Evolutionary conservation across 2,329 filamentous ascomycete genomes (phyloP).

Genomic region (Botryosphaeria dothidea): DNA sequence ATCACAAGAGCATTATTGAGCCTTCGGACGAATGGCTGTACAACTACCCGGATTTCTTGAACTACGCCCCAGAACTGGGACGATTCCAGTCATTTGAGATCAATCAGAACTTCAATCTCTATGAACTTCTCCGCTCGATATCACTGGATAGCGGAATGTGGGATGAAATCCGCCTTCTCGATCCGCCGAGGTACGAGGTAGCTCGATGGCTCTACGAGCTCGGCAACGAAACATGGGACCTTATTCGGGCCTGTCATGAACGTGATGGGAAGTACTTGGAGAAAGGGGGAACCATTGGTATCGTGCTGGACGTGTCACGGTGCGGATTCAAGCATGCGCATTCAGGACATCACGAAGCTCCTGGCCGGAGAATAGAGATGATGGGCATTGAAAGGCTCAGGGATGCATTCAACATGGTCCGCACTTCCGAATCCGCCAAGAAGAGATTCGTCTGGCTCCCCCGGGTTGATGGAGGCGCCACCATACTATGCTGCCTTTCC

Average conservation of each 20-base stretch:
- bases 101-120: neutral
- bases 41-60: slow-evolving; percentile 17
- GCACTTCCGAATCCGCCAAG: slow-evolving; percentile 9
- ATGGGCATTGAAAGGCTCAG: neutral
- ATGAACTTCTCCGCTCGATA: neutral
- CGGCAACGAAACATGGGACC: neutral
- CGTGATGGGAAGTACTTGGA: neutral
- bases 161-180: neutral
- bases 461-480: neutral
- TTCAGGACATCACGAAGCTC: neutral
- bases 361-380: neutral
- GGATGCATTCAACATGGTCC: neutral
- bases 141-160: neutral
- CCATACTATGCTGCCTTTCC: slow-evolving; percentile 22
- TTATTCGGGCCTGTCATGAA: neutral
- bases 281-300: neutral
- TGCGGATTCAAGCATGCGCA: neutral
- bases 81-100: neutral
- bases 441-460: slow-evolving; percentile 14
- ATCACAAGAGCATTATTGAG: slow-evolving; percentile 19
- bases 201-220: neutral
- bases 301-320: neutral
- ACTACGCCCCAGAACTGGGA: neutral
- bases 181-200: neutral
- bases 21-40: slow-evolving; percentile 20